These are phyloP conservation scores for Clavispora asparagi DNA, from an alignment of 805 yeast species.

Conservation along the genomic window DNA sequence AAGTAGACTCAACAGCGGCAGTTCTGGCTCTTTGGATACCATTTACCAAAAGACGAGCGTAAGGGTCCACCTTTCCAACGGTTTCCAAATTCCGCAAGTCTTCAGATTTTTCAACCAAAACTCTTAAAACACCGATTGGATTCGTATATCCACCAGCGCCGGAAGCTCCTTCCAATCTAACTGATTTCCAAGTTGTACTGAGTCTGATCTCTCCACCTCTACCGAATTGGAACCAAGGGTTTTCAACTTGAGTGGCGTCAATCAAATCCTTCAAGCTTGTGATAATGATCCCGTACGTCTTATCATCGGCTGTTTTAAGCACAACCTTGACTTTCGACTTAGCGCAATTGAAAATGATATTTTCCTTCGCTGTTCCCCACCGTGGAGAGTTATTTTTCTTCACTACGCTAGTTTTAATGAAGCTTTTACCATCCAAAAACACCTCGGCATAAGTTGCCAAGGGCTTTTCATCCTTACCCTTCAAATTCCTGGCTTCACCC, in stretches of 20 bases:
- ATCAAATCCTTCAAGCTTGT: conserved; percentile 60
- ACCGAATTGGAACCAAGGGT: conserved; percentile 68
- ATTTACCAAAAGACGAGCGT: conserved; percentile 72
- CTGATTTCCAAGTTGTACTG: conserved; percentile 81
- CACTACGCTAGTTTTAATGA: conserved; percentile 51
- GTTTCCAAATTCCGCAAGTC: conserved; percentile 80
- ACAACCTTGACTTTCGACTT: conserved; percentile 63
- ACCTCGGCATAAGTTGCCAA: conserved; percentile 66
- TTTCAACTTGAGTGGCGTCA: conserved; percentile 73
- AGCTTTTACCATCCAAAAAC: conserved; percentile 54
- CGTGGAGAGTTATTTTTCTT: conserved; percentile 63
- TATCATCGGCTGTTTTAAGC: conserved; percentile 54
- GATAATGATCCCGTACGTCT: conserved; percentile 54
- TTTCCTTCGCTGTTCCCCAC: conserved; percentile 60
- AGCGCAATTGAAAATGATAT: conserved; percentile 67
- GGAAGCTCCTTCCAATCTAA: conserved; percentile 57
- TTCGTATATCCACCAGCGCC: conserved; percentile 83
- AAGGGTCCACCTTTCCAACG: conserved; percentile 91
- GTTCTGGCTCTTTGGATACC: conserved; percentile 78
- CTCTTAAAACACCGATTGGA: conserved; percentile 88
- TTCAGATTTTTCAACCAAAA: conserved; percentile 63
- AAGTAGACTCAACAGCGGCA: conserved; percentile 54
- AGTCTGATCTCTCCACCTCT: conserved; percentile 73
- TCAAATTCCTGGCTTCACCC: conserved; percentile 55
- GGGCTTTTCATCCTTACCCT: conserved; percentile 40